Evolutionary conservation across 768 basidiomycete genomes (phyloP).

Genomic region (Phylloporus arenicola): DNA sequence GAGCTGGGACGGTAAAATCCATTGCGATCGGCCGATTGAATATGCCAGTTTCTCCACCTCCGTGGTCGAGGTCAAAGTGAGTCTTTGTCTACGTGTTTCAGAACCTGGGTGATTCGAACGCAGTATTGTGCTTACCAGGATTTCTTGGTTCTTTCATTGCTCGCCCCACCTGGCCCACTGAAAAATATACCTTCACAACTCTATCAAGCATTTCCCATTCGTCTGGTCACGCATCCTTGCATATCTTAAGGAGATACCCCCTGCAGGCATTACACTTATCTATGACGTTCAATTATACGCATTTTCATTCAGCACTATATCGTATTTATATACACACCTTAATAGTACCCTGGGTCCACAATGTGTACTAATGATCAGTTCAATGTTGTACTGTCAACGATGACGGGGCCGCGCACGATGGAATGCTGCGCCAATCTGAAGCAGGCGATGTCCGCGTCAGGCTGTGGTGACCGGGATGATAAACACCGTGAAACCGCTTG

Average conservation of each 20-base stretch:
- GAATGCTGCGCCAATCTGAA: not conserved
- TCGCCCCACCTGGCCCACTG: slow-evolving; percentile 33
- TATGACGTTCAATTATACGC: slow-evolving; percentile 15
- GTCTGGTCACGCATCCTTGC: slow-evolving; percentile 58
- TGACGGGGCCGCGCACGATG: not conserved
- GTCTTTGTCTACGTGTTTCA: slow-evolving; percentile 3
- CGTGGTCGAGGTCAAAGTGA: slow-evolving; percentile 47
- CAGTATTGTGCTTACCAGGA: slow-evolving; percentile 38
- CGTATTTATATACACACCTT: slow-evolving; percentile 4
- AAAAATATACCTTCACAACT: slow-evolving; percentile 33
- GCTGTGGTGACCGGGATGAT: not conserved
- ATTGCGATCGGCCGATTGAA: slow-evolving; percentile 33
- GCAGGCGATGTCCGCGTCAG: not conserved
- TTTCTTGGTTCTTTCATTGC: slow-evolving; percentile 48
- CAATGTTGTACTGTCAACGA: not conserved
- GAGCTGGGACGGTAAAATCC: slow-evolving; percentile 61
- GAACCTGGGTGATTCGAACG: not conserved
- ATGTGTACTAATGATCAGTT: not conserved
- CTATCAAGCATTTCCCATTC: slow-evolving; percentile 51
- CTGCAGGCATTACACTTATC: slow-evolving; percentile 8
- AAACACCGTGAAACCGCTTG: not conserved
- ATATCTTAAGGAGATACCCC: slow-evolving; percentile 17
- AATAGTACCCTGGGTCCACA: slow-evolving; percentile 11
- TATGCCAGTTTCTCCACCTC: slow-evolving; percentile 48
- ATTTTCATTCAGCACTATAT: slow-evolving; percentile 1